Evolutionary conservation across 371 early-diverging fungal genomes (phyloP), one percentile per base, ranked within the genome.

Genomic region (Mortierella sp.): DNA sequence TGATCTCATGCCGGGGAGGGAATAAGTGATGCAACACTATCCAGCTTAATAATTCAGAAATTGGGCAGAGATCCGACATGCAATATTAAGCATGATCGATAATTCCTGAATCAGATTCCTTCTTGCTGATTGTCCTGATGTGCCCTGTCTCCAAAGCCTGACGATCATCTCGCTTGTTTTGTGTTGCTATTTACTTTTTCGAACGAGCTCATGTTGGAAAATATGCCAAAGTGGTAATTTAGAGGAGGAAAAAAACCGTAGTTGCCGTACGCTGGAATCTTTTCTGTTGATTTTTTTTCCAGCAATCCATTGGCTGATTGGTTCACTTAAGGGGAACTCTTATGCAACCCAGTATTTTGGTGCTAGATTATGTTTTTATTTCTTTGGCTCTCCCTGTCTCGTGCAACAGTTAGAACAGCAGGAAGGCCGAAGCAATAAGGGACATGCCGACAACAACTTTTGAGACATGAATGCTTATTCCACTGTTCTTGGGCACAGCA

Each of bases 171-270:
- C 32, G 46, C 37, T 21, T 15, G 17, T 49, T 30, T n/a, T 54
- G 26, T 31, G 32, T 31, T 23, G 47, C 2, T 21, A 44, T 56
- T 62, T 72, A 72, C 73, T 72, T 72, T 72, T 72, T 72, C 73
- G 55, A 72, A 72, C 54, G 73, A 62, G 73, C 67, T 72, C 73
- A 72, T 72, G 73, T 58, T 72, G 58, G 64, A 54, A 52, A 72
- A 60, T 60, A 64, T 64, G 71, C 70, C 70, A 47, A 69, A 64
- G 72, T 62, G 73, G 72, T 63, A 64, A 60, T 60, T 60, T 65
- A 72, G 73, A 72, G 73, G 67, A 72, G 67, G 73, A 72, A 58
- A 61, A 72, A 66, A 56, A 53, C 58, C 37, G 52, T 48, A 58
- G 39, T 70, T 70, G 70, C 63, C 47, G 59, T 54, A 4, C 32